Conservation (phyloP, 148 eudicot species). For the Camellia granthamiana region DNA sequence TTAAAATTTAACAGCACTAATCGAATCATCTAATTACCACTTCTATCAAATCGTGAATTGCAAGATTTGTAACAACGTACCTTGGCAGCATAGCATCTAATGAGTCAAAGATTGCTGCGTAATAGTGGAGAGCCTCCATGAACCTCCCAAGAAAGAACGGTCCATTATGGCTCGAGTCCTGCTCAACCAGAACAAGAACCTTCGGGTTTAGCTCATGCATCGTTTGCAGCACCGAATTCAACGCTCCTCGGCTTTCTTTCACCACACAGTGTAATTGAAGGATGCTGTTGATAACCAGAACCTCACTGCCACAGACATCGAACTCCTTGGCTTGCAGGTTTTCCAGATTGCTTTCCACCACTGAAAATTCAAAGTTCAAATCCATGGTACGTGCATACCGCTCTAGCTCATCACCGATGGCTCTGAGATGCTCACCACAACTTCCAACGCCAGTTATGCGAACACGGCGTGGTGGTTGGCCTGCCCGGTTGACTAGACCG, state of each 20-base stretch:
- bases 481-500: no score
- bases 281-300: slow-evolving; percentile 31
- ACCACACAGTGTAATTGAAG: slow-evolving; percentile 37
- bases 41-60: no score
- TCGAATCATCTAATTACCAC: no score
- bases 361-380: slow-evolving; percentile 20
- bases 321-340: slow-evolving; percentile 28
- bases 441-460: no score
- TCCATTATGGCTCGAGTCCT: no score
- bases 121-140: slow-evolving; percentile 14
- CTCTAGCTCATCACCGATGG: no score
- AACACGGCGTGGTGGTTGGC: no score
- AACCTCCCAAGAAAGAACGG: no score
- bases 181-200: slow-evolving; percentile 13
- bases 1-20: no score
- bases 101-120: slow-evolving; percentile 25
- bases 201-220: slow-evolving; percentile 31
- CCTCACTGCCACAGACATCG: slow-evolving; percentile 19
- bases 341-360: slow-evolving; percentile 29
- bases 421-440: no score
- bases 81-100: slow-evolving; percentile 25
- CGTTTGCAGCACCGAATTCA: slow-evolving; percentile 32
- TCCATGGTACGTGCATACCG: no score
- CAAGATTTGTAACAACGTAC: not conserved
- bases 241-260: slow-evolving; percentile 39